These are phyloP conservation scores for Zelopaecilomyces penicillatus DNA, from an alignment of 2,329 filamentous ascomycete genomes.

Conservation along the genomic window DNA sequence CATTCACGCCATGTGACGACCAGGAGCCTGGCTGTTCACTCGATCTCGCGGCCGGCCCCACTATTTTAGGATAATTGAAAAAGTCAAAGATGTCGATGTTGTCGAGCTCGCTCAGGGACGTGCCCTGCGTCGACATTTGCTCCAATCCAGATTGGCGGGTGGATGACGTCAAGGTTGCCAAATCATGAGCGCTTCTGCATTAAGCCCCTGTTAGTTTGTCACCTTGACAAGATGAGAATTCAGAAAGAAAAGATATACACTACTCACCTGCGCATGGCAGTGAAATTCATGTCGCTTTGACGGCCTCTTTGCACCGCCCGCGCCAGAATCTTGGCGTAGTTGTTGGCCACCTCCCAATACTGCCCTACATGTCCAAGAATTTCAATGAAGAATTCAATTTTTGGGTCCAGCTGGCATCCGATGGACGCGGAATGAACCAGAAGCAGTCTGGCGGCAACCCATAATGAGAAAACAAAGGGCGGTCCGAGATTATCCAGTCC, in stretches of 20 bases:
- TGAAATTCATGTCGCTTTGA: constrained; percentile 28
- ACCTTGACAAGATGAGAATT: not conserved
- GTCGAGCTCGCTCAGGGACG: constrained; percentile 32
- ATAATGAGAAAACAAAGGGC: constrained; percentile 36
- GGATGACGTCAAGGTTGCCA: constrained; percentile 28
- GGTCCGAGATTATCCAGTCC: constrained; percentile 34
- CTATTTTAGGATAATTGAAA: constrained; percentile 33
- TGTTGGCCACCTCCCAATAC: constrained; percentile 36
- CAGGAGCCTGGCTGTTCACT: constrained; percentile 17
- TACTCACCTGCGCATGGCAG: constrained; percentile 32
- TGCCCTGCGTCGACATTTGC: constrained; percentile 28
- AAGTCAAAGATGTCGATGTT: constrained; percentile 38
- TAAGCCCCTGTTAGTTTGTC: not conserved
- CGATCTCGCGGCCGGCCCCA: constrained; percentile 12
- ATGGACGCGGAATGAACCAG: constrained; percentile 33
- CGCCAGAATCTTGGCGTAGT: constrained; percentile 32
- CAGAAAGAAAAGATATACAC: not conserved
- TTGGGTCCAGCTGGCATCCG: constrained; percentile 27
- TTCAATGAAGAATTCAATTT: constrained; percentile 36
- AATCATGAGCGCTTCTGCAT: constrained; percentile 29
- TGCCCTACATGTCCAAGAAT: constrained; percentile 32
- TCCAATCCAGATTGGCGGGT: constrained; percentile 29
- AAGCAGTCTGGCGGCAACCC: constrained; percentile 33
- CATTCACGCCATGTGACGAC: constrained; percentile 16
- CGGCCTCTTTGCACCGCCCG: constrained; percentile 29